A percentile compares a stretch with the other conserved stretches of the same genome.
Conservation (phyloP, 768 basidiomycete species). For the Naganishia randhawae region DNA sequence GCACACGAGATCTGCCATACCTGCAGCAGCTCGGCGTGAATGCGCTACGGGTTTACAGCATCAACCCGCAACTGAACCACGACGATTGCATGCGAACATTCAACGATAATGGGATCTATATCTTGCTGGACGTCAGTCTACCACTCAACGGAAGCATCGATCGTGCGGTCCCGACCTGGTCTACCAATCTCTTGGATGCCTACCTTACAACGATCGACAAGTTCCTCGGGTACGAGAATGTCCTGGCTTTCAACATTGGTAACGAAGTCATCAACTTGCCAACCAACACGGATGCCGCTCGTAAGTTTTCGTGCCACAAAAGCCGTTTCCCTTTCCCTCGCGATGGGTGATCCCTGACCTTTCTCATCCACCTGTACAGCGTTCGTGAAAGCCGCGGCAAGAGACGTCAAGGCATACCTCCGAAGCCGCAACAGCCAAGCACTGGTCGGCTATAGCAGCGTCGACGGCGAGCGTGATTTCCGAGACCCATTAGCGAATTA, state of each 20-base stretch:
- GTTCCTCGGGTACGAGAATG: slow-evolving; percentile 81
- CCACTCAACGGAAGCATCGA: slow-evolving; percentile 76
- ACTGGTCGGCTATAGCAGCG: slow-evolving; percentile 80
- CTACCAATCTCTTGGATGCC: slow-evolving; percentile 70
- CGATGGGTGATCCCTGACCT: too few species aligned
- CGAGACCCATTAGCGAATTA: slow-evolving; percentile 68
- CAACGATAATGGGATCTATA: slow-evolving; percentile 76
- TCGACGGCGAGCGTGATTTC: slow-evolving; percentile 67
- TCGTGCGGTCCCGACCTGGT: slow-evolving; percentile 69
- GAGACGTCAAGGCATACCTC: slow-evolving; percentile 82
- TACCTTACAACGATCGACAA: slow-evolving; percentile 73
- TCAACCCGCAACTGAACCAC: slow-evolving; percentile 76
- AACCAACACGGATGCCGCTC: slow-evolving; percentile 60
- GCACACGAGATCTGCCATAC: slow-evolving; percentile 73
- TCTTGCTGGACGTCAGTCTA: slow-evolving; percentile 82
- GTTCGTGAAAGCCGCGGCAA: slow-evolving; percentile 84
- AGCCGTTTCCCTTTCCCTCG: too few species aligned
- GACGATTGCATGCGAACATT: slow-evolving; percentile 78
- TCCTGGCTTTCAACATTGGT: slow-evolving; percentile 83
- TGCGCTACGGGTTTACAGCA: slow-evolving; percentile 78
- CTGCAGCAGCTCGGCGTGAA: slow-evolving; percentile 75
- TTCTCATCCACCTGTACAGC: too few species aligned
- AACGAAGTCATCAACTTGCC: slow-evolving; percentile 70
- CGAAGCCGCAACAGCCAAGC: slow-evolving; percentile 58
- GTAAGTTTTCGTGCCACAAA: slow-evolving; percentile 36